Percentiles rank a stretch among this genome's conserved stretches.
Evolutionary conservation across 768 basidiomycete genomes (phyloP).

Genomic region (button mushroom (Agaricus bisporus)): DNA sequence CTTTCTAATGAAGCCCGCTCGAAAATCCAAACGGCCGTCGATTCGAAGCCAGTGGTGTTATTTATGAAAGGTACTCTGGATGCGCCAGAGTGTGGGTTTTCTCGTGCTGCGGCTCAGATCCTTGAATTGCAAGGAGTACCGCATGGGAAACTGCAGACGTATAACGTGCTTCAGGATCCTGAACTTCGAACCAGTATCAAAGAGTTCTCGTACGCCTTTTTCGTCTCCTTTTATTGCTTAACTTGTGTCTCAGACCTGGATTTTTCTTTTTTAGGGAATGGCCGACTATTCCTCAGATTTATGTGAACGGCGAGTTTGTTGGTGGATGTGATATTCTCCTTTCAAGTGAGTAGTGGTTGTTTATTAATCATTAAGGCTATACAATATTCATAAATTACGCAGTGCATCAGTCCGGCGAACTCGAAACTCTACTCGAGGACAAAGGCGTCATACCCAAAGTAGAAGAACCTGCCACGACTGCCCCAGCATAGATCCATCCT

Average conservation of each 20-base stretch:
- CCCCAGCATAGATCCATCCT: background rate
- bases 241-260: background rate
- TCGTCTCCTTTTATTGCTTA: background rate
- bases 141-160: constrained; percentile 77
- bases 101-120: constrained; percentile 87
- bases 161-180: constrained; percentile 81
- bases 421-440: constrained; percentile 75
- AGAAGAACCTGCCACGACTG: constrained; percentile 16
- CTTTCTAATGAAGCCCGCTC: constrained; percentile 58
- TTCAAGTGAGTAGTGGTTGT: constrained; percentile 55
- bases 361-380: background rate
- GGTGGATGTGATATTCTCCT: constrained; percentile 96
- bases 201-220: constrained; percentile 82
- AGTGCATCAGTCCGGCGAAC: constrained; percentile 98
- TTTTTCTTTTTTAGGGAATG: constrained; percentile 60
- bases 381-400: background rate
- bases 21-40: constrained; percentile 69
- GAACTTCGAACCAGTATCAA: constrained; percentile 87
- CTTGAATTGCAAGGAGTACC: constrained; percentile 82
- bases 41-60: constrained; percentile 75
- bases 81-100: constrained; percentile 90
- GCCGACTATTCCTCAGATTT: constrained; percentile 97
- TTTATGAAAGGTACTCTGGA: constrained; percentile 98
- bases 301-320: constrained; percentile 91
- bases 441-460: constrained; percentile 60